A percentile compares a stretch with the other conserved stretches of the same genome.
phyloP scores from a whole-genome alignment of 345 rosid genomes.

The Alliaria petiolata region DNA sequence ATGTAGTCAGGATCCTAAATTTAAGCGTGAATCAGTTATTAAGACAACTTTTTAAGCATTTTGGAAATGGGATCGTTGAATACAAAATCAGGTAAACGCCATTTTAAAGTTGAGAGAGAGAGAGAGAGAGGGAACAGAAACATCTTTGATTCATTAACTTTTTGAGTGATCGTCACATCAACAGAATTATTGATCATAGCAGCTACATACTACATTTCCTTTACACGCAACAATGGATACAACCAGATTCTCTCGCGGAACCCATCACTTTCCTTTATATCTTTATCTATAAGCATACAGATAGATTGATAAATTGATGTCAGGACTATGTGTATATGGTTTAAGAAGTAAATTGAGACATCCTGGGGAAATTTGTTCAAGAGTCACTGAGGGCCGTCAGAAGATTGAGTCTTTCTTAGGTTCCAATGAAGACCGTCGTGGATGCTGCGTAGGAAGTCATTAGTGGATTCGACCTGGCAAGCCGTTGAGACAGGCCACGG shows the following conservation, averaged over 20 bases:
- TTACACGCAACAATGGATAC: constrained; percentile 5
- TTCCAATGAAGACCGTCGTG: constrained; percentile 99
- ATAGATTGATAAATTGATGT: neutral
- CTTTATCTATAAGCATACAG: constrained; percentile 4
- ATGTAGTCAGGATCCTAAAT: constrained; percentile 6
- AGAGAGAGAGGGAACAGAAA: neutral
- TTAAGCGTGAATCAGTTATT: neutral
- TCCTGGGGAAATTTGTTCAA: constrained; percentile 9
- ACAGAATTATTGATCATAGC: neutral
- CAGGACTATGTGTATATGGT: neutral
- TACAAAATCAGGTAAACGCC: neutral
- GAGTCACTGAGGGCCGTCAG: constrained; percentile 64
- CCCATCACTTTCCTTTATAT: neutral
- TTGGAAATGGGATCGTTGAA: neutral
- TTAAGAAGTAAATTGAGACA: neutral
- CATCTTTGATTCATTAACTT: neutral
- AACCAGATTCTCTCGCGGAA: neutral
- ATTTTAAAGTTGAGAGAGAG: neutral
- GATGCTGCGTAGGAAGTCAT: constrained; percentile 85
- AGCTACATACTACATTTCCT: constrained; percentile 21
- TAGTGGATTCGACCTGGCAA: constrained; percentile 78
- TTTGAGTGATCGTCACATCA: neutral
- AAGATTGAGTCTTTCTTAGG: constrained; percentile 75
- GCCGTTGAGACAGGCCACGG: constrained; percentile 99
- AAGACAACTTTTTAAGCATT: neutral